Evolutionary conservation across 495 filamentous ascomycete species (phyloP), one percentile per base, ranked within the genome.

Genomic region (Podospora comata): DNA sequence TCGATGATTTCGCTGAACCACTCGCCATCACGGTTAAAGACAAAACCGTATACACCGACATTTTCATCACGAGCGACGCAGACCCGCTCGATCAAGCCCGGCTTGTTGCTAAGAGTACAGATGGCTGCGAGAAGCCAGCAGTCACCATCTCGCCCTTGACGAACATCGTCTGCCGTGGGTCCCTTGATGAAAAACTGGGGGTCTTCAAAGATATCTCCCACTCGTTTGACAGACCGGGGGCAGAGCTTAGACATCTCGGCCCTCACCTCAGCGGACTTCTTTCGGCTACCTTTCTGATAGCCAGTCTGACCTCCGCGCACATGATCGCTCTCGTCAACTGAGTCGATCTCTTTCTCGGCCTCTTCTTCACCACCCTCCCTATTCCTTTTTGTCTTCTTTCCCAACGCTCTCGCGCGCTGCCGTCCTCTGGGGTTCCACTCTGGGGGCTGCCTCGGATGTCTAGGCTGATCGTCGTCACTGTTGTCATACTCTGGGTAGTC

Each of bases 1-100:
- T 98, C 94, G 39, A 97, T 90, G 64, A 97, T 91, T 67, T 90
- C 91, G 53, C 91, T 92, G 66, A 91, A 88, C 94, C 94, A 98
- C 74, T 95, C 93, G 39, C 93, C 93, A 72, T 97, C 94, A 72
- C 94, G 87, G 79, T 92, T 86, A 76, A 98, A 97, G 11, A 97
- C 93, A 74, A 97, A 97, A 0, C 94, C 94, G 73, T 98, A 97
- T 19, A 97, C 93, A 5, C 94, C 94, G 30, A 96, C 87, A 59
- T 85, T 81, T 74, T 94, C 88, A 74, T 97, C 86, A 18, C 86
- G 82, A 20, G 86, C 89, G n/a, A 97, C 92, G 74, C 94, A 98
- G 15, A 97, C 84, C 60, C 84, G 86, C 72, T 93, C 87, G 65
- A 97, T 91, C 68, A 97, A 79, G 0, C 86, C 89, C 39, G 86